Evolutionary conservation across 768 basidiomycete species (phyloP).

Genomic region (Tephrocybe sp.): DNA sequence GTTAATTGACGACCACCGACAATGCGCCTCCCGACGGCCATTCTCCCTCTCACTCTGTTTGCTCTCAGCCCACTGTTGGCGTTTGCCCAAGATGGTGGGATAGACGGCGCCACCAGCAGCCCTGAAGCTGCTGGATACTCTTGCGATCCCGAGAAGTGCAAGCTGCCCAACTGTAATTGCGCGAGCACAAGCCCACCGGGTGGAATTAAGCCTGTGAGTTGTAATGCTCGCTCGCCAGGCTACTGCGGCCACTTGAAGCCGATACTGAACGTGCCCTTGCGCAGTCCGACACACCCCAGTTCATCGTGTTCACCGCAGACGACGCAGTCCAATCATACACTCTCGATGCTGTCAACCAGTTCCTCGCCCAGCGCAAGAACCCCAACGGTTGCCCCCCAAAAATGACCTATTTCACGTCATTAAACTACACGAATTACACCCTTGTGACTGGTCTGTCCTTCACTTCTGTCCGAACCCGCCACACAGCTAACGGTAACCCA

Average conservation of each 20-base stretch:
- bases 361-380: slow-evolving; percentile 71
- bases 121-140: slow-evolving; percentile 63
- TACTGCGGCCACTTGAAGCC: neutral
- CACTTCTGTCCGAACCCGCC: neutral
- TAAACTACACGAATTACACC: slow-evolving; percentile 76
- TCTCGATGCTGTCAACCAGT: slow-evolving; percentile 69
- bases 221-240: neutral
- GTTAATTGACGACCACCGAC: neutral
- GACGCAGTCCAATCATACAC: slow-evolving; percentile 81
- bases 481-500: neutral
- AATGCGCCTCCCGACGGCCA: slow-evolving; percentile 18
- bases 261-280: neutral
- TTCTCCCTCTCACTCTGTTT: slow-evolving; percentile 24
- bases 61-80: slow-evolving; percentile 33
- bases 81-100: slow-evolving; percentile 50
- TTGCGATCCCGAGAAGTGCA: slow-evolving; percentile 64
- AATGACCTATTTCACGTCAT: slow-evolving; percentile 76
- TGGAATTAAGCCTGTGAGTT: slow-evolving; percentile 61
- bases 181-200: slow-evolving; percentile 75
- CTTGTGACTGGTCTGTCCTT: slow-evolving; percentile 51
- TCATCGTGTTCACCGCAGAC: slow-evolving; percentile 75
- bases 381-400: slow-evolving; percentile 75
- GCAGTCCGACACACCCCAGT: slow-evolving; percentile 61
- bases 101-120: slow-evolving; percentile 55
- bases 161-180: slow-evolving; percentile 71